Evolutionary conservation across 805 yeast species (phyloP), one percentile per base, ranked within the genome.

Genomic region (Saturnispora diversa): DNA sequence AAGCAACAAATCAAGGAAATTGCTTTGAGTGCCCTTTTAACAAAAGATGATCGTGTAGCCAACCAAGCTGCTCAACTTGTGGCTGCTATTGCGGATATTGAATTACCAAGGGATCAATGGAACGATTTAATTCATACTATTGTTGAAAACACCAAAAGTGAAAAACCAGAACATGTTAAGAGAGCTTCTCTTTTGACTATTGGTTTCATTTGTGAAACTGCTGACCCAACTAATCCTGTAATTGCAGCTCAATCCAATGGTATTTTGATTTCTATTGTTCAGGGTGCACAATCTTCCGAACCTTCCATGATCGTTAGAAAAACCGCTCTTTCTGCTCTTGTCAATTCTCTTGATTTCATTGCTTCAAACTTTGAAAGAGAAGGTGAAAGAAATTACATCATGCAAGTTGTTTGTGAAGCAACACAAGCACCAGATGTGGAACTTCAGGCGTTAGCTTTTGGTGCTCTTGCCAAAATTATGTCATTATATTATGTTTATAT

Each of bases 351-450:
- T 51, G 94, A 81, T 50, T 92, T 90, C 61, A 86, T 92, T 63
- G 77, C 82, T 46, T 73, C 70, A 54, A 92, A 92, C 64, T 92
- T 92, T 69, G 87, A 79, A 52, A 74, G 83, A 44, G 97, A 90
- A 57, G 94, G 92, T 45, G 98, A 92, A 69, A 77, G 98, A 57
- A 88, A 92, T 60, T 87, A 83, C 63, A 84, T 92, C 60, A 92
- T 92, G 98, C 96, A 87, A 68, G 97, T 92, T 31, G 97, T 92
- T 12, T 92, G 98, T 65, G 97, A 92, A 64, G 95, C 97, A 13
- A 88, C 98, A n/a, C 96, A 90, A 62, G 84, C 94, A 17, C 72
- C 74, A 26, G 83, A 81, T 55, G 64, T 70, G 33, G 94, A 84
- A 52, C 69, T 92, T 48, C 95, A 88, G 64, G 90, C 94, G 7